phyloP scores from a whole-genome alignment of 1,284 basidiomycete species.

The Rhodotorula mucilaginosa region DNA sequence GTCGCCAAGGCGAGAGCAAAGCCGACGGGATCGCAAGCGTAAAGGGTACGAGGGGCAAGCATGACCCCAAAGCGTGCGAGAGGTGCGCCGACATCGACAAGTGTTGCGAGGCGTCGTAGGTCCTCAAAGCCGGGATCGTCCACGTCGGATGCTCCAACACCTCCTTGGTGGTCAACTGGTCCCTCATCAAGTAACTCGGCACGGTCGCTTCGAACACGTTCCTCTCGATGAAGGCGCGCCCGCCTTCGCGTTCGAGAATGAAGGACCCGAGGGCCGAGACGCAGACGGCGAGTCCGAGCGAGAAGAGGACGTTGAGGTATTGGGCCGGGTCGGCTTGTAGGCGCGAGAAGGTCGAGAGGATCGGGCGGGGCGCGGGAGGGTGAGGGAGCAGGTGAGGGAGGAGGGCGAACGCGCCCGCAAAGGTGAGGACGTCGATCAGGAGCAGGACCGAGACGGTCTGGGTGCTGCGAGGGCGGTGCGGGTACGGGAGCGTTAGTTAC shows the following conservation, averaged over 20 bases:
- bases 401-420: conserved; percentile 25
- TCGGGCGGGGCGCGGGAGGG: conserved; percentile 15
- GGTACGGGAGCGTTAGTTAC: too few species aligned
- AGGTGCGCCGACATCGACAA: conserved; percentile 36
- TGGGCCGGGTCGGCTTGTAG: conserved; percentile 19
- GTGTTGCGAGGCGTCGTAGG: conserved; percentile 20
- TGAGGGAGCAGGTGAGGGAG: conserved; percentile 27
- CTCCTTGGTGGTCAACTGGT: conserved; percentile 26
- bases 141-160: conserved; percentile 39
- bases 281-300: conserved; percentile 20
- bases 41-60: conserved; percentile 22
- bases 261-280: conserved; percentile 13
- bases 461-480: not conserved
- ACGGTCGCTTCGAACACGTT: conserved; percentile 23
- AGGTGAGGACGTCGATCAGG: conserved; percentile 32
- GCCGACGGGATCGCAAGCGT: conserved; percentile 18
- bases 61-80: conserved; percentile 29
- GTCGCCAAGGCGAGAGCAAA: conserved; percentile 6
- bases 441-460: conserved; percentile 24
- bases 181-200: conserved; percentile 20
- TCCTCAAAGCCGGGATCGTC: conserved; percentile 36
- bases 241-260: conserved; percentile 29
- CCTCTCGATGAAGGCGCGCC: conserved; percentile 13
- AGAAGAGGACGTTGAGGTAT: conserved; percentile 26
- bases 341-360: conserved; percentile 19